Conservation (phyloP, 1,284 basidiomycete species). For the Cyathus olla region DNA sequence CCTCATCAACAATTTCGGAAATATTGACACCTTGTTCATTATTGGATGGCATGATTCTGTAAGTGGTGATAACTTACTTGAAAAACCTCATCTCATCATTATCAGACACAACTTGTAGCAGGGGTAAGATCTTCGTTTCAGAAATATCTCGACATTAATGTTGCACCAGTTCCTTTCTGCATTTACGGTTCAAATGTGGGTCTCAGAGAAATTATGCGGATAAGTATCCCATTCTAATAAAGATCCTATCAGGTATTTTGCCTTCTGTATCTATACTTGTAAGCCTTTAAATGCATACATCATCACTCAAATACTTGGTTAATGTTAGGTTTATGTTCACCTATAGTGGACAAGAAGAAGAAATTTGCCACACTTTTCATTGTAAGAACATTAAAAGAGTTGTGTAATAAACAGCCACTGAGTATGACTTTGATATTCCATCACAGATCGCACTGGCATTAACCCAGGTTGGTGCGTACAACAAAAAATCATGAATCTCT, state of each 20-base stretch:
- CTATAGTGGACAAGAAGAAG: slow-evolving; percentile 16
- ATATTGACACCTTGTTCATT: background rate
- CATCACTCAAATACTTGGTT: background rate
- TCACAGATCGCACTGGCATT: slow-evolving; percentile 10
- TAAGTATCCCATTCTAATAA: background rate
- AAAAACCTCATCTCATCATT: background rate
- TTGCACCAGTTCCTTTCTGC: slow-evolving; percentile 21
- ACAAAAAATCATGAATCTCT: background rate
- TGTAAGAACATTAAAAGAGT: slow-evolving; percentile 6
- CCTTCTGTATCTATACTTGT: slow-evolving; percentile 22
- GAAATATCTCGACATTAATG: background rate
- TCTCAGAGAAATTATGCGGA: background rate
- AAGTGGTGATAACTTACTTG: background rate
- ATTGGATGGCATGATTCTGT: slow-evolving; percentile 1
- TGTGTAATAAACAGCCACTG: background rate
- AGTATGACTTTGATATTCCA: background rate
- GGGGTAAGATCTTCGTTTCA: background rate
- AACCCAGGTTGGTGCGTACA: slow-evolving; percentile 15
- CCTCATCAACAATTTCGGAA: background rate
- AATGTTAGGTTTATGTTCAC: background rate
- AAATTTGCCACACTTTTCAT: slow-evolving; percentile 12
- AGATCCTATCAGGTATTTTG: slow-evolving; percentile 16
- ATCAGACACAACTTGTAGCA: background rate
- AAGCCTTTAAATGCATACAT: background rate
- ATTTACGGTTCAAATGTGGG: slow-evolving; percentile 28